phyloP scores from a whole-genome alignment of 176 grass and related monocot genomes.

The Carex scoparia region DNA sequence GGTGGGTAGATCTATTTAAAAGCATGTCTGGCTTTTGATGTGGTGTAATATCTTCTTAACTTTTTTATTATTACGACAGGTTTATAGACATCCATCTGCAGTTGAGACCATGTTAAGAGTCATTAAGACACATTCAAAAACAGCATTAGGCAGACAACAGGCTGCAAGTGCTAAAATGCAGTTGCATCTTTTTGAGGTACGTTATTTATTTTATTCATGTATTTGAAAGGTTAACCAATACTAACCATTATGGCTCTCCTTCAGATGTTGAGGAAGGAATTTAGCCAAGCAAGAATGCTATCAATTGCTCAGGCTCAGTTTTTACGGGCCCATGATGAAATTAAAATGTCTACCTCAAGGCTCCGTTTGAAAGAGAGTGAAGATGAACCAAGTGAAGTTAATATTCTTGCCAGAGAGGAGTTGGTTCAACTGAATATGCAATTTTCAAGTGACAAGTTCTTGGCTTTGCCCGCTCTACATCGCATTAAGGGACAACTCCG shows the following conservation, averaged over 20 bases:
- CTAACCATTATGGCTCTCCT: conserved; percentile 26
- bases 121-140: conserved; percentile 67
- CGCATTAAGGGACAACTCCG: conserved; percentile 86
- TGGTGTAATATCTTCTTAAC: neutral
- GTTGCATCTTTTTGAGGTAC: conserved; percentile 88
- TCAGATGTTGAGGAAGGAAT: conserved; percentile 94
- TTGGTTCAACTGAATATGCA: conserved; percentile 65
- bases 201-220: conserved; percentile 20
- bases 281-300: conserved; percentile 73
- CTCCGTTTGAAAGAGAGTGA: conserved; percentile 65
- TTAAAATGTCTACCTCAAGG: conserved; percentile 86
- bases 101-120: conserved; percentile 65
- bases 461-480: conserved; percentile 56
- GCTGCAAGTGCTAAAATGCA: conserved; percentile 61
- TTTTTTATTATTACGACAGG: conserved; percentile 30
- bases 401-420: conserved; percentile 78
- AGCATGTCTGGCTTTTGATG: neutral
- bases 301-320: conserved; percentile 76
- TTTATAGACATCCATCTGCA: conserved; percentile 81
- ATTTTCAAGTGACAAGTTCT: conserved; percentile 79
- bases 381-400: conserved; percentile 53
- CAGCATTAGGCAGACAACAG: conserved; percentile 48
- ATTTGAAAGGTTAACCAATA: neutral
- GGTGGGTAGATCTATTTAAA: neutral
- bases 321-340: conserved; percentile 80